phyloP scores from a whole-genome alignment of 306 rosid genomes.

The Erythrophleum fordii region DNA sequence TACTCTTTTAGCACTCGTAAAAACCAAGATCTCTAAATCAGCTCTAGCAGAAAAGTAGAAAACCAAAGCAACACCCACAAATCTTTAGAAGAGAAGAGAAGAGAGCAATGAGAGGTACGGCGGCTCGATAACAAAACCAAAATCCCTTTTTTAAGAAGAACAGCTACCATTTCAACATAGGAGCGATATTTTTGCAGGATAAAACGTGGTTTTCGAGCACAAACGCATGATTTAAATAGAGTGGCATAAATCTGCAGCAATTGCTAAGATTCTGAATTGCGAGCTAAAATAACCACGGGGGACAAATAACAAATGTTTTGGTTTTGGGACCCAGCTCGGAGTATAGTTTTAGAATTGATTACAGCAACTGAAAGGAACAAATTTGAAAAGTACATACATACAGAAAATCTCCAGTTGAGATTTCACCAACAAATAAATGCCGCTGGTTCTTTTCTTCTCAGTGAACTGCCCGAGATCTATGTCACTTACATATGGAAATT shows the following conservation, averaged over 20 bases:
- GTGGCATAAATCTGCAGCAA: slow-evolving; percentile 34
- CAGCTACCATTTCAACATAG: slow-evolving; percentile 38
- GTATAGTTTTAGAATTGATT: slow-evolving; percentile 32
- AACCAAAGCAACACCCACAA: slow-evolving; percentile 49
- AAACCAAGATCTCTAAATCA: slow-evolving; percentile 38
- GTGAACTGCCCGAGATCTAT: slow-evolving; percentile 47
- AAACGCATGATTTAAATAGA: too few relatives aligned
- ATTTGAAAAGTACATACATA: background rate
- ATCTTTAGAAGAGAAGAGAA: slow-evolving; percentile 18
- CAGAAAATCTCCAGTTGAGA: slow-evolving; percentile 19
- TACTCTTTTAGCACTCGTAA: slow-evolving; percentile 45
- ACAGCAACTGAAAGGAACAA: slow-evolving; percentile 41
- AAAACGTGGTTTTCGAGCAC: slow-evolving; percentile 46
- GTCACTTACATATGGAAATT: slow-evolving; percentile 10
- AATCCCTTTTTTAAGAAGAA: slow-evolving; percentile 38
- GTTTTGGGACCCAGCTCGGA: slow-evolving; percentile 39
- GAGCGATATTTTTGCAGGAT: slow-evolving; percentile 39
- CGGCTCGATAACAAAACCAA: slow-evolving; percentile 36
- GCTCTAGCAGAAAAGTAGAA: slow-evolving; percentile 36
- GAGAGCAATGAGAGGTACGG: slow-evolving; percentile 26
- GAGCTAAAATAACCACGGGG: slow-evolving; percentile 36
- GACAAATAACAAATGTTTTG: slow-evolving; percentile 34
- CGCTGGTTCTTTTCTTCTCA: slow-evolving; percentile 15
- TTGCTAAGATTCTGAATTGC: slow-evolving; percentile 44
- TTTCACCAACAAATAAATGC: slow-evolving; percentile 32